Base-by-base conservation (phyloP, 176 grass and related monocot species). In the Juncus inflexus region DNA sequence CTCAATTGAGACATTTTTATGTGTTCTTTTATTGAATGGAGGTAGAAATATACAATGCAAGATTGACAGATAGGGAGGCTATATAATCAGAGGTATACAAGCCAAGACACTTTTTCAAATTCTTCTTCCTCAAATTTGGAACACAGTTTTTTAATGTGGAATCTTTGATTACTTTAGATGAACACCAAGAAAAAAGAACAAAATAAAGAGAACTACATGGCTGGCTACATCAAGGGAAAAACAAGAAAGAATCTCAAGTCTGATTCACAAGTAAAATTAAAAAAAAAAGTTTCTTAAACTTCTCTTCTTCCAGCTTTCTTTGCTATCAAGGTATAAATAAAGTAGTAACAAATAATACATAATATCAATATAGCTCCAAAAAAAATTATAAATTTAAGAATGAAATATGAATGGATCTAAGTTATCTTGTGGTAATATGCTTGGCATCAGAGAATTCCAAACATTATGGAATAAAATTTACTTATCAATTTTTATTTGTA, bases 1-100 rank as follows among this genome's bases (percentile, higher is more conserved):
- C 49, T 76, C 64, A 92, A 61, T 37, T 76, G 78, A 37, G 83
- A 86, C 85, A 84, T 92, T 11, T 42, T 78, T 72, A 6, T 28
- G 3, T 37, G 6, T 53, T 55, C 7, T 19, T 14, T n/a, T 41
- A 54, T 12, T 38, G 6, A 39, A 7, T 12, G 3, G 40, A 28
- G 61, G 37, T 12, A 15, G 12, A 45, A 14, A 38, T 40, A 47
- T 12, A 69, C 2, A 6, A 37, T 40, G 10, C 47, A 63, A 16
- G 7, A n/a, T 14, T 2, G 36, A 45, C 42, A 76, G 37, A 47
- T 9, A 47, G 1, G 36, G 19, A 9, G 2, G 2, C 2, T 14
- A 71, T 71, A 71, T 71, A 60, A 71, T 42, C 8, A 57, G 52
- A 42, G 52, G 54, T 9, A 56, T 13, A 69, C 52, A 4, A 37